A percentile compares a stretch with the other conserved stretches of the same genome.
These are phyloP conservation scores for Penicillium occitanis DNA, from an alignment of 2,329 filamentous ascomycete species.

Conservation along the genomic window DNA sequence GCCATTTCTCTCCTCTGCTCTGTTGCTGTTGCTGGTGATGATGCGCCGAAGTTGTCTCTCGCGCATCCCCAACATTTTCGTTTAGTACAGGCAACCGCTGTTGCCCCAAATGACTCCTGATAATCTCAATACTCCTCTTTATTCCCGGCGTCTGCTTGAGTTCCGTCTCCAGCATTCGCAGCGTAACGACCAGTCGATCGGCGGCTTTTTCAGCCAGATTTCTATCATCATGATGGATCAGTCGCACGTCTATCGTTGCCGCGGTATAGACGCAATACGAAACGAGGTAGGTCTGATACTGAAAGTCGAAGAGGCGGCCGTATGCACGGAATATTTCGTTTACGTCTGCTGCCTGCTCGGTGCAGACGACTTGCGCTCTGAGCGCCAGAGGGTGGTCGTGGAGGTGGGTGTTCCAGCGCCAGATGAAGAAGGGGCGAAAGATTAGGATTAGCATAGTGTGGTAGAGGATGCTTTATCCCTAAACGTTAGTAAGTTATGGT, in stretches of 20 bases:
- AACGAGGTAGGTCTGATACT: slow-evolving; percentile 25
- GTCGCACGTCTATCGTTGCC: slow-evolving; percentile 25
- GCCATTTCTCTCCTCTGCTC: neutral
- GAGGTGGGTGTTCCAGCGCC: slow-evolving; percentile 19
- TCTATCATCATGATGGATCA: slow-evolving; percentile 21
- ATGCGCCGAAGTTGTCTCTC: neutral
- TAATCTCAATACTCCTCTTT: slow-evolving; percentile 22
- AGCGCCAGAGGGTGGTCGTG: slow-evolving; percentile 20
- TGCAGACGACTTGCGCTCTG: slow-evolving; percentile 22
- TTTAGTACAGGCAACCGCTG: neutral
- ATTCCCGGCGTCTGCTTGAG: slow-evolving; percentile 22
- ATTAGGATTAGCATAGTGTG: slow-evolving; percentile 25
- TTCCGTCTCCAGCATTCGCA: slow-evolving; percentile 23
- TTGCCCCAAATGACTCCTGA: slow-evolving; percentile 19
- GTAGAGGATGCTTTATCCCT: slow-evolving; percentile 20
- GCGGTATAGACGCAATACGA: slow-evolving; percentile 27
- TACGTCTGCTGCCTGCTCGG: slow-evolving; percentile 20
- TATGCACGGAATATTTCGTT: slow-evolving; percentile 24
- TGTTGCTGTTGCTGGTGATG: neutral
- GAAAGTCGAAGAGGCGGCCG: slow-evolving; percentile 23
- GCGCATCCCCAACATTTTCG: neutral
- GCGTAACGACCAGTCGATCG: slow-evolving; percentile 20
- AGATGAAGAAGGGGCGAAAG: slow-evolving; percentile 25
- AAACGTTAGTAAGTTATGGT: neutral
- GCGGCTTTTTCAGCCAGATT: slow-evolving; percentile 19